A percentile compares a stretch with the other conserved stretches of the same genome.
These are phyloP conservation scores for Guyanaporus albipodus DNA, from an alignment of 768 basidiomycete genomes.

Conservation along the genomic window DNA sequence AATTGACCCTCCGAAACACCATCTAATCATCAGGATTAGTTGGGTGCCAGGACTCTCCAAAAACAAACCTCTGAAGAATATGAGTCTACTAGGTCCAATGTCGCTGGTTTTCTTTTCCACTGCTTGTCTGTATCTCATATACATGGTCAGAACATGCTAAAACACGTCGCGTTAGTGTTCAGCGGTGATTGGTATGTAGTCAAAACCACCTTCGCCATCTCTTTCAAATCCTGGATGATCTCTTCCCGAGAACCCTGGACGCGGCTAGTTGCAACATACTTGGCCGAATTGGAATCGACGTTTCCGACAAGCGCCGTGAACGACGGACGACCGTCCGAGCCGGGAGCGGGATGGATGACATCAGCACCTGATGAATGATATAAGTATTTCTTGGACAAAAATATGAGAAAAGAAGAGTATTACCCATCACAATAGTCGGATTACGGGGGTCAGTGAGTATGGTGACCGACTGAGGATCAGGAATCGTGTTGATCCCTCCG, in stretches of 20 bases:
- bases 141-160: slow-evolving; percentile 54
- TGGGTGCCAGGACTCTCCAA: neutral
- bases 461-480: slow-evolving; percentile 61
- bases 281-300: slow-evolving; percentile 71
- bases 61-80: slow-evolving; percentile 68
- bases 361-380: slow-evolving; percentile 54
- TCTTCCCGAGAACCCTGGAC: slow-evolving; percentile 70
- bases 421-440: slow-evolving; percentile 80
- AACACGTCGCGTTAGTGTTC: slow-evolving; percentile 9
- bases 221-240: slow-evolving; percentile 67
- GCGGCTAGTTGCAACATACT: slow-evolving; percentile 59
- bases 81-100: slow-evolving; percentile 58
- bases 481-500: slow-evolving; percentile 78
- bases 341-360: slow-evolving; percentile 80
- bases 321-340: slow-evolving; percentile 73
- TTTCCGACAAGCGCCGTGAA: slow-evolving; percentile 79
- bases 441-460: slow-evolving; percentile 64
- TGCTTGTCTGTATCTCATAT: slow-evolving; percentile 51
- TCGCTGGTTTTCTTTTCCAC: slow-evolving; percentile 47
- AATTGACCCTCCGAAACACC: slow-evolving; percentile 59
- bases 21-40: slow-evolving; percentile 29
- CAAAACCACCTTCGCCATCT: slow-evolving; percentile 54
- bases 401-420: neutral
- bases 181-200: neutral
- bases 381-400: neutral